Evolutionary conservation across 331 rosid species (phyloP), one percentile per base, ranked within the genome.

Genomic region (Arachis monticola): DNA sequence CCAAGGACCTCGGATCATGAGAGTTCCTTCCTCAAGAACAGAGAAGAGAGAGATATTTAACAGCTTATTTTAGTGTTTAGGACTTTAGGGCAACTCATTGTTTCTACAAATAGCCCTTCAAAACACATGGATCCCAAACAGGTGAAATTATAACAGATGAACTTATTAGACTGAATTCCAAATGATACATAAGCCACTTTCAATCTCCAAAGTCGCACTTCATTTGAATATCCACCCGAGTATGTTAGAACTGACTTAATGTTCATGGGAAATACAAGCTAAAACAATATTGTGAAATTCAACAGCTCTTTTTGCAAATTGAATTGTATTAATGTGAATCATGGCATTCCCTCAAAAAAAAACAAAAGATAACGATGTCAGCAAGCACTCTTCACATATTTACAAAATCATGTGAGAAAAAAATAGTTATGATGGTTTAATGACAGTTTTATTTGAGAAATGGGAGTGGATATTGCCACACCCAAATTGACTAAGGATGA

Each of bases 1-100:
- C 72, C 48, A 22, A 55, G 46, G 65, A 53, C 55, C 76, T 47
- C 40, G 48, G 72, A 59, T 62, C 61, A 74, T 27, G 60, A 64
- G 70, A 72, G 38, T 52, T 75, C 51, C 65, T 17, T 58, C 8
- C 7, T 32, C 22, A 5, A 14, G 46, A 48, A 47, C 59, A 22
- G 46, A 35, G 27, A 0, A 59, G 9, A 27, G 5, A 55, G 63
- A 62, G 47, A 31, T 31, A 42, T 59, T 46, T 52, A 67, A 67
- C 40, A 35, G 40, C 40, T 35, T 35, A 22, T 35, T 35, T 35
- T 35, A 35, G 40, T 3, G 40, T 35, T 35, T 35, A 32, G 4
- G 38, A 32, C 38, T 32, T 32, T 32, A 35, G 22, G 42, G 7
- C 30, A 60, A 48, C 2, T 61, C 22, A 6, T 22, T 73, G 8